Evolutionary conservation across 225 moss, liverwort and hornwort species (phyloP).

Genomic region (Rhytidiadelphus loreus): DNA sequence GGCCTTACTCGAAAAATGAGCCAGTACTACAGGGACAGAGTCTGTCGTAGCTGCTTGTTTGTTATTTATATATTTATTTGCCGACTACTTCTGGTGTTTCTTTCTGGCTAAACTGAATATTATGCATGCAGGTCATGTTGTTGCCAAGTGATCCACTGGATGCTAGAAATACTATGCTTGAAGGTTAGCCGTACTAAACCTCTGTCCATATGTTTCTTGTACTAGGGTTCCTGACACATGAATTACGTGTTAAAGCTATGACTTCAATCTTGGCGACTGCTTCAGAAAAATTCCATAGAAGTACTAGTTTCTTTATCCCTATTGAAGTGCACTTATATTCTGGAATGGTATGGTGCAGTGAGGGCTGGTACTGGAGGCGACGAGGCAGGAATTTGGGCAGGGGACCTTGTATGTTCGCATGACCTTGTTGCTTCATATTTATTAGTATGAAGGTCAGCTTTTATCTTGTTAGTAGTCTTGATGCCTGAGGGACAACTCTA

Average conservation of each 20-base stretch:
- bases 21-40: neutral
- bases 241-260: neutral
- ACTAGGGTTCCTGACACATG: neutral
- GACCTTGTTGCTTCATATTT: slow-evolving; percentile 26
- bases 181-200: slow-evolving; percentile 39
- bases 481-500: neutral
- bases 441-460: neutral
- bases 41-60: neutral
- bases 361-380: slow-evolving; percentile 99
- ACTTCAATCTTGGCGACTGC: neutral
- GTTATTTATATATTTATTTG: neutral
- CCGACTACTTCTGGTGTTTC: neutral
- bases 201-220: neutral
- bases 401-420: slow-evolving; percentile 90
- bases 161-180: slow-evolving; percentile 91
- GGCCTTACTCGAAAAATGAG: neutral
- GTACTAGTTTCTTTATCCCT: neutral
- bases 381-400: slow-evolving; percentile 99
- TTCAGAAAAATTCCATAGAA: neutral
- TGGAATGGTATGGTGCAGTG: slow-evolving; percentile 33
- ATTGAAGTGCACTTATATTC: neutral
- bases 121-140: slow-evolving; percentile 54
- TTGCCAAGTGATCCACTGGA: slow-evolving; percentile 87
- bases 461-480: neutral
- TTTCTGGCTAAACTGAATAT: neutral